Base-by-base conservation (phyloP, 1,284 basidiomycete species). In the Trichosporon asahii region DNA sequence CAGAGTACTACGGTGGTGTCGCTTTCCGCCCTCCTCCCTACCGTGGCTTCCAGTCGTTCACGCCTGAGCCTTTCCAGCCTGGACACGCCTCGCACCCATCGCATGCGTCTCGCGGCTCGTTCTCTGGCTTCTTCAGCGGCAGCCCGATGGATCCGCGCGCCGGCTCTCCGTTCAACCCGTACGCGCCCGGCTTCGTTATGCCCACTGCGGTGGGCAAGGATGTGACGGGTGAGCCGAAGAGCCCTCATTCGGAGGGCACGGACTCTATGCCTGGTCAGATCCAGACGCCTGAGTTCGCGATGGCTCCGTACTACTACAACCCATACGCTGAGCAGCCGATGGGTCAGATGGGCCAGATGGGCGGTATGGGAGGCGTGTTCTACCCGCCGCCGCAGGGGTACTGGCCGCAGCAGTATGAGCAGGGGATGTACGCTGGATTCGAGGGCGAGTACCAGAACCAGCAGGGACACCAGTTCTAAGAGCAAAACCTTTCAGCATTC, bases 21-120 rank as follows among this genome's bases (percentile, higher is more conserved):
- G 88, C 90, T 11, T 21, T 68, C 60, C 55, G 40, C 31, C 90
- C 90, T 49, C 88, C 90, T 7, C 89, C 93, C 66, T 65, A 68
- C 66, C 67, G 49, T 60, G 71, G 44, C 68, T 73, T 25, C 69
- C 70, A 73, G 68, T 53, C 66, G 15, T 74, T 66, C 68, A 75
- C 66, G 25, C 72, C 66, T 53, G 68, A 69, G 60, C 55, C 37
- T 8, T 68, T 68, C 63, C 67, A 72, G 27, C 72, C 69, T 14
- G 71, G 66, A 18, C 70, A 67, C 29, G 57, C 57, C 18, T n/a
- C 15, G 3, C 70, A 66, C 63, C 68, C 57, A 21, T 57, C 21
- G 12, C 68, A 69, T 21, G 69, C 70, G 57, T 72, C 68, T 21
- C 75, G 74, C 31, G 70, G 72, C 8, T 76, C 75, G 2, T 76